phyloP scores from a whole-genome alignment of 345 rosid species.

The Durio zibethinus region DNA sequence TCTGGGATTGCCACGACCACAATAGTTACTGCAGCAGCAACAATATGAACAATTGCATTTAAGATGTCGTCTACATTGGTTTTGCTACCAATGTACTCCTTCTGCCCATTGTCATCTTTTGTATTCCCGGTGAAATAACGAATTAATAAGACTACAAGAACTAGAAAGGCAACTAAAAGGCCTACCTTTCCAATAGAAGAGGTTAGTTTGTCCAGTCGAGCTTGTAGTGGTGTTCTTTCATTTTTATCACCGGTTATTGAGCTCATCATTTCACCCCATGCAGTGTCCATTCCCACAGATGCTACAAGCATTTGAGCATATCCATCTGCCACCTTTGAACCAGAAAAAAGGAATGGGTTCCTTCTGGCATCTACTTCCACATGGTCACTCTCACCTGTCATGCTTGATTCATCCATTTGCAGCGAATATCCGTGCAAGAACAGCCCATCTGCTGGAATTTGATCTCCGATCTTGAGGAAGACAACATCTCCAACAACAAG shows the following conservation, averaged over 20 bases:
- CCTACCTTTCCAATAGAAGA: slow-evolving; percentile 59
- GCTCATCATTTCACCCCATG: slow-evolving; percentile 67
- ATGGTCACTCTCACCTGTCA: slow-evolving; percentile 53
- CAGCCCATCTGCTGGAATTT: slow-evolving; percentile 60
- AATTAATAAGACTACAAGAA: slow-evolving; percentile 46
- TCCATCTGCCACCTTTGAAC: slow-evolving; percentile 47
- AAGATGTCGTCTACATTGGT: slow-evolving; percentile 39
- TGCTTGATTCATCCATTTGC: slow-evolving; percentile 52
- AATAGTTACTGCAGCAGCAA: slow-evolving; percentile 65
- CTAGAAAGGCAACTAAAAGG: slow-evolving; percentile 56
- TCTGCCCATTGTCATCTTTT: slow-evolving; percentile 30
- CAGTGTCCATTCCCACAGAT: slow-evolving; percentile 61
- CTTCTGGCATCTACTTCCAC: slow-evolving; percentile 32
- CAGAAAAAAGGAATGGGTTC: slow-evolving; percentile 51
- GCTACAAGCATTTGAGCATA: slow-evolving; percentile 54
- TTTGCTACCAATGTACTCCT: slow-evolving; percentile 39
- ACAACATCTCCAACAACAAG: slow-evolving; percentile 64
- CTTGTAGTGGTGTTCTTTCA: slow-evolving; percentile 65
- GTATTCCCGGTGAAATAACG: slow-evolving; percentile 73
- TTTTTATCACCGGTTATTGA: slow-evolving; percentile 40
- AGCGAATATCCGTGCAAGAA: slow-evolving; percentile 42
- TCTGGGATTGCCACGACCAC: slow-evolving; percentile 74
- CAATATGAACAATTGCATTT: slow-evolving; percentile 43
- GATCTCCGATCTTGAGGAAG: slow-evolving; percentile 51
- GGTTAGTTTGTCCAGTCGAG: slow-evolving; percentile 53